These are phyloP conservation scores for Penicillium sp. DNA, from an alignment of 2,329 filamentous ascomycete species.

Conservation along the genomic window DNA sequence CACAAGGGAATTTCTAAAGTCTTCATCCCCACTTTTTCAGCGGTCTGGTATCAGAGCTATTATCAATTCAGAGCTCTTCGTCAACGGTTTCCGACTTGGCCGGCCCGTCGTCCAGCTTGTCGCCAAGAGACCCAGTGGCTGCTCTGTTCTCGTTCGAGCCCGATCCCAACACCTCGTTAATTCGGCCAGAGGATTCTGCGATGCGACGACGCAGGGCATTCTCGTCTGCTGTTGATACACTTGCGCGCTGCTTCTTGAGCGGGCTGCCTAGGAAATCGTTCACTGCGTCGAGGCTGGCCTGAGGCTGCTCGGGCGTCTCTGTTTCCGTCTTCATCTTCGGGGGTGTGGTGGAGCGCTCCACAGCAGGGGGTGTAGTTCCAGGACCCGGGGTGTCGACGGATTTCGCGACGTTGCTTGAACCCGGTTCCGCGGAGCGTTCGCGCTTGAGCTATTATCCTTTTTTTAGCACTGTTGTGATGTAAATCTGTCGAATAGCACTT, in stretches of 20 bases:
- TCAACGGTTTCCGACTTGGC: slow-evolving; percentile 20
- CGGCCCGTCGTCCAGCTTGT: slow-evolving; percentile 15
- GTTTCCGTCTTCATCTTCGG: slow-evolving; percentile 26
- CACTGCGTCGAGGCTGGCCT: slow-evolving; percentile 22
- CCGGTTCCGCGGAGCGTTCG: slow-evolving; percentile 61
- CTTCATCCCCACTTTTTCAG: neutral
- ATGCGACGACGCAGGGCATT: slow-evolving; percentile 41
- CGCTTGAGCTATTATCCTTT: slow-evolving; percentile 58
- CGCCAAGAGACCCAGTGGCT: slow-evolving; percentile 17
- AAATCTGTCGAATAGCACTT: slow-evolving; percentile 21
- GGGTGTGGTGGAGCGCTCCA: slow-evolving; percentile 36
- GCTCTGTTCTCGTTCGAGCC: slow-evolving; percentile 15
- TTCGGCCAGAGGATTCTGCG: slow-evolving; percentile 38
- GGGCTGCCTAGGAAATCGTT: slow-evolving; percentile 46
- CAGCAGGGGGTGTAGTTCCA: slow-evolving; percentile 36
- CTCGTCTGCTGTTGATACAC: slow-evolving; percentile 44
- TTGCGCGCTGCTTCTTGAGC: slow-evolving; percentile 48
- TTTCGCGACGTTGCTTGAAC: slow-evolving; percentile 36
- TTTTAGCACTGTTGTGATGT: slow-evolving; percentile 7
- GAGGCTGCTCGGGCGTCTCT: slow-evolving; percentile 21
- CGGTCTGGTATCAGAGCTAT: neutral
- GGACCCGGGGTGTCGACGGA: slow-evolving; percentile 39
- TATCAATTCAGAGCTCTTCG: slow-evolving; percentile 29
- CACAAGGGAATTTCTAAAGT: slow-evolving; percentile 9
- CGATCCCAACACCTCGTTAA: slow-evolving; percentile 37